Base-by-base conservation (phyloP, 2,329 filamentous ascomycete genomes). In the Aspergillus neoniger region DNA sequence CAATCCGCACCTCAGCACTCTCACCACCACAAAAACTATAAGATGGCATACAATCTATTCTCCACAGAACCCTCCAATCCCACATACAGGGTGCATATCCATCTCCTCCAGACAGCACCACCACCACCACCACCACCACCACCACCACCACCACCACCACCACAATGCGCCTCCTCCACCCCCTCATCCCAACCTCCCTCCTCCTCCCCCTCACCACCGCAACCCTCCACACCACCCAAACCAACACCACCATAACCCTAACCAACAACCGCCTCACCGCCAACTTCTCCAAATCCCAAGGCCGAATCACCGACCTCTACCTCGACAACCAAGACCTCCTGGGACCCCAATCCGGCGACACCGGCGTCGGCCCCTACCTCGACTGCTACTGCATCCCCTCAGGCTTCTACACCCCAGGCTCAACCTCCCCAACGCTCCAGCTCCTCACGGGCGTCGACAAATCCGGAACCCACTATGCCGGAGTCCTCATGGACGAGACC, bases 311-410 rank as follows among this genome's bases (percentile, higher is more conserved):
- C 9, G 70, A 74, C 17, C 70, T 84, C 3, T 74, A 71, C 10
- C 77, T 84, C 0, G 81, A 83, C 65, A 76, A 74, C 0, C 80
- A 82, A 61, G 81, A 87, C 63, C 77, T 88, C 1, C 79, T 87
- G 1, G 84, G 85, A 12, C 62, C 63, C 3, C 63, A 66, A 36
- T 68, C 74, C n/a, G 80, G 79, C 17, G 76, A 75, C 17, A 78
- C 72, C 4, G 85, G 85, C 2, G 77, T 82, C 25, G 83, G 84
- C 0, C 83, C 85, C 1, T 87, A 88, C 67, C 80, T 88, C 5
- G 86, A 88, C 70, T 88, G 86, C 69, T 86, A 88, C 72, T 88
- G 86, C 68, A 84, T 79, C 0, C 84, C 85, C 1, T 79, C 77
- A 0, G 86, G 86, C 0, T 83, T 82, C 67, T 88, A 85, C 74